Percentiles rank a stretch among this genome's conserved stretches.
Conservation (phyloP, 1,284 basidiomycete species). For the Stygiomarasmius scandens region DNA sequence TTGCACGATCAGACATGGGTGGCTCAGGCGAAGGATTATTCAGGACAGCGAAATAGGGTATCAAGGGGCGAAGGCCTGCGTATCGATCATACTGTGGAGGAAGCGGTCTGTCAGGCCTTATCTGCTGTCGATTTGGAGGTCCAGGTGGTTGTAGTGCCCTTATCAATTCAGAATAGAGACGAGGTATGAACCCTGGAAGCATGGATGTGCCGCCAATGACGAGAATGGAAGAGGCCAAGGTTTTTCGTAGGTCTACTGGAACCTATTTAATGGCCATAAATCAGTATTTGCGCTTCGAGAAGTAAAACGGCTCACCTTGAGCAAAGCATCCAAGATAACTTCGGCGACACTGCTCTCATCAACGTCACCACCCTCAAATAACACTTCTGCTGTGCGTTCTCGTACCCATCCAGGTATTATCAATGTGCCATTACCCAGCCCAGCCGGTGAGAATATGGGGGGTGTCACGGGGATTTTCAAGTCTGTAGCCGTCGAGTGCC, state of each 20-base stretch:
- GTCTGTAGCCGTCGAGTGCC: constrained; percentile 75
- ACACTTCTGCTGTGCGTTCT: constrained; percentile 86
- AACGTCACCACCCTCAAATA: constrained; percentile 89
- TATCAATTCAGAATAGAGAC: constrained; percentile 78
- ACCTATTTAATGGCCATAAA: constrained; percentile 50
- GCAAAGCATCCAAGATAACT: constrained; percentile 73
- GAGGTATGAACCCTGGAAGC: constrained; percentile 89
- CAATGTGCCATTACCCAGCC: constrained; percentile 64
- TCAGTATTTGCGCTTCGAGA: background rate
- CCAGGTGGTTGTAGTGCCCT: constrained; percentile 56
- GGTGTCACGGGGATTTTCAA: constrained; percentile 68
- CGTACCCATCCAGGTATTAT: constrained; percentile 94
- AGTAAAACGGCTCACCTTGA: constrained; percentile 57
- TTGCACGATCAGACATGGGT: constrained; percentile 45
- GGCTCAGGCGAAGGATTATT: constrained; percentile 73
- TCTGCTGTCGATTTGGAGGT: constrained; percentile 32
- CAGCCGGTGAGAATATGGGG: constrained; percentile 59
- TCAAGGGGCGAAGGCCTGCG: constrained; percentile 67
- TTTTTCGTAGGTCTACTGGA: constrained; percentile 86
- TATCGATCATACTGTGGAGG: constrained; percentile 72
- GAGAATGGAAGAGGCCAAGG: constrained; percentile 80
- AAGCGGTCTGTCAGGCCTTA: constrained; percentile 39
- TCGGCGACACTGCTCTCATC: constrained; percentile 85
- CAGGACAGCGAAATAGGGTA: constrained; percentile 74
- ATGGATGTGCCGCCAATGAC: constrained; percentile 89